Evolutionary conservation across 257 asterid species (phyloP), one percentile per base, ranked within the genome.

Genomic region (Solanum arcanum): DNA sequence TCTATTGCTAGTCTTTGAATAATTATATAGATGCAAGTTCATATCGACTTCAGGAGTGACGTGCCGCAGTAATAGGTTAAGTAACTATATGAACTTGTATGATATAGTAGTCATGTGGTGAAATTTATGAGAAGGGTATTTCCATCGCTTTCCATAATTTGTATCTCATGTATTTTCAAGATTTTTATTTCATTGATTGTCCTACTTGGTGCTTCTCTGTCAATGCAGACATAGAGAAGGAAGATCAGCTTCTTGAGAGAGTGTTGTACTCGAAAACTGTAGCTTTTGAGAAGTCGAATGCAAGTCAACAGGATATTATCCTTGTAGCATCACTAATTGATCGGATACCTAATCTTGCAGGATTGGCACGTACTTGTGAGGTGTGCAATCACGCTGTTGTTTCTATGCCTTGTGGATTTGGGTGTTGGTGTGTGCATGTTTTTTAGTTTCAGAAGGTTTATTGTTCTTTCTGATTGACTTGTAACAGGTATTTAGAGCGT

Each of bases 301-400:
- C 91, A 88, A 91, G 93, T 88, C 93, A 95, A 84, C 99, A 96
- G 89, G 93, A 94, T 83, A 88, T 96, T 86, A 88, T 96, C 88
- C 89, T 96, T 47, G 90, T 93, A 49, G 99, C 98, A 86, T 96
- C 99, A 89, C 92, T 96, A 49, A 89, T 96, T 91, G 99, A 96
- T 88, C 94, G 99, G 85, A 94, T 96, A 89, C 99, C 99, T 82
- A 96, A 96, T 93, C 98, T 96, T 88, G 99, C 99, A 90, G 99
- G 99, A 80, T 91, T 96, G 91, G 97, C 98, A 49, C 94, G 99
- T 60, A 96, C 98, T 52, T 96, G 98, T 92, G 99, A 96, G 96
- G 98, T 96, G 73, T 85, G 68, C 84, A 80, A 80, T 46, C 41
- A 46, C 27, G 6, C 7, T 47, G 84, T 27, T 78, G 84, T 46